Percentiles rank a stretch among this genome's conserved stretches.
phyloP scores from a whole-genome alignment of 768 basidiomycete species.

The Tephrocybe sp. region DNA sequence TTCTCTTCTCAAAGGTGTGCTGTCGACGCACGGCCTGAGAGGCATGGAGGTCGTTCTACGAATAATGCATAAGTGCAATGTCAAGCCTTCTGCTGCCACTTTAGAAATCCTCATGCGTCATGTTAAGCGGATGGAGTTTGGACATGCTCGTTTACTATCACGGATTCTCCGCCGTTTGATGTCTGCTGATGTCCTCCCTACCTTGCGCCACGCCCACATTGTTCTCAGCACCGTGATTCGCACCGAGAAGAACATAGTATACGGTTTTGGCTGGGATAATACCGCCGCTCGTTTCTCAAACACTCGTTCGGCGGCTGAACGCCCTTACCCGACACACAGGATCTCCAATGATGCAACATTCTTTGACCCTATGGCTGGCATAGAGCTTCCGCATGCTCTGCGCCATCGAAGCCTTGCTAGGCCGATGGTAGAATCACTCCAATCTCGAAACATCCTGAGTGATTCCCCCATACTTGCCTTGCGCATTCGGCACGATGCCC shows the following conservation, averaged over 20 bases:
- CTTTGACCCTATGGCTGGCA: conserved; percentile 53
- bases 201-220: conserved; percentile 57
- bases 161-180: conserved; percentile 47
- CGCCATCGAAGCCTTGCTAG: conserved; percentile 31
- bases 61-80: conserved; percentile 51
- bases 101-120: conserved; percentile 54
- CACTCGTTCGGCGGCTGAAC: conserved; percentile 19
- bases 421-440: conserved; percentile 47
- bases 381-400: conserved; percentile 32
- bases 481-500: conserved; percentile 63
- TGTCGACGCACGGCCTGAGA: conserved; percentile 48
- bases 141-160: conserved; percentile 46
- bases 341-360: conserved; percentile 24
- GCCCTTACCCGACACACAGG: conserved; percentile 16
- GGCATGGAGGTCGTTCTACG: conserved; percentile 46
- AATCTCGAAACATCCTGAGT: conserved; percentile 45
- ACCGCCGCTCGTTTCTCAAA: conserved; percentile 38
- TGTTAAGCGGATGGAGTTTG: conserved; percentile 42
- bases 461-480: conserved; percentile 60
- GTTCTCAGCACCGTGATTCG: conserved; percentile 54
- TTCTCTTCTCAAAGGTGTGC: conserved; percentile 50
- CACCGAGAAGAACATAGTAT: conserved; percentile 44
- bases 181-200: conserved; percentile 40
- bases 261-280: conserved; percentile 47
- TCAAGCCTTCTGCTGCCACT: conserved; percentile 56